These are phyloP conservation scores for Macadamia integrifolia DNA, from an alignment of 164 flowering plant genomes.

Conservation along the genomic window DNA sequence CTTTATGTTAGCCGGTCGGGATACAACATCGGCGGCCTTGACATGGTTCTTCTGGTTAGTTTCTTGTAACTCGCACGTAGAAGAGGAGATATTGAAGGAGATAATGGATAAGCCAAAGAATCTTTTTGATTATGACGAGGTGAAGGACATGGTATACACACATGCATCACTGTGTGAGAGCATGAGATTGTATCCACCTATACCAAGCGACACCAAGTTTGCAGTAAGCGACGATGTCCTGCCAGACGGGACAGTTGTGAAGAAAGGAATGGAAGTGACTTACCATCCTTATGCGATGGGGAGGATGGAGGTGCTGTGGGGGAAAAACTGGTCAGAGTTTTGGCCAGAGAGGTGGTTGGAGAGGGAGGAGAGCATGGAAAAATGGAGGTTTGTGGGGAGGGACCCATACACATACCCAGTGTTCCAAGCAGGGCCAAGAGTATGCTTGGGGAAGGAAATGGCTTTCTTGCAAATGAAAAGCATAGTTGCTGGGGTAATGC, in stretches of 20 bases:
- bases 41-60: conserved; percentile 13
- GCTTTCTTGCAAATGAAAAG: conserved; percentile 14
- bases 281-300: conserved; percentile 63
- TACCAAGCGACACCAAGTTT: conserved; percentile 32
- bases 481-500: conserved; percentile 16
- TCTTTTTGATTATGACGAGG: conserved; percentile 18
- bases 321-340: conserved; percentile 31
- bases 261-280: conserved; percentile 36
- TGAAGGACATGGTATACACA: conserved; percentile 43
- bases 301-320: conserved; percentile 46
- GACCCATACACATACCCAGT: conserved; percentile 27
- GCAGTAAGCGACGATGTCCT: conserved; percentile 38
- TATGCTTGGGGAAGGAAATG: conserved; percentile 18
- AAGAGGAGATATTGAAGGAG: conserved; percentile 22
- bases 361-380: conserved; percentile 11
- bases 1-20: conserved; percentile 15
- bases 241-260: conserved; percentile 52
- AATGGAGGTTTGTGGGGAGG: conserved; percentile 26
- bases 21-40: neutral
- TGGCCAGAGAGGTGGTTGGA: conserved; percentile 39
- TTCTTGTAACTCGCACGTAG: conserved; percentile 14
- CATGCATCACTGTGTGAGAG: conserved; percentile 50
- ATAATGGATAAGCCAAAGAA: conserved; percentile 11
- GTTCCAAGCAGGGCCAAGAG: conserved; percentile 25
- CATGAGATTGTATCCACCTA: conserved; percentile 56